Conservation (phyloP, 1,284 basidiomycete species). For the Heterobasidion occidentale region DNA sequence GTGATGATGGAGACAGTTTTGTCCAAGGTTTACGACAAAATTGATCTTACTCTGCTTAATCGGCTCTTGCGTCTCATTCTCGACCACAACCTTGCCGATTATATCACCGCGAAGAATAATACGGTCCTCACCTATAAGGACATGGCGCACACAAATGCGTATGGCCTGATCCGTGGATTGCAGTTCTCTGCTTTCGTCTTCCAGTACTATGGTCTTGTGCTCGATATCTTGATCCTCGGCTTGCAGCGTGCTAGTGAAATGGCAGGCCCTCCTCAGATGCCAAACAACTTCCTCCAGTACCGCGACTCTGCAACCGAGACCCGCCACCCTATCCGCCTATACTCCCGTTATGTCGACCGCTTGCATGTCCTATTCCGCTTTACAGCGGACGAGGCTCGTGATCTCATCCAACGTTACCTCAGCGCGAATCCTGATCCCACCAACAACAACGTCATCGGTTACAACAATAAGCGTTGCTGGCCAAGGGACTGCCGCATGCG, state of each 20-base stretch:
- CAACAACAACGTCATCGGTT: constrained; percentile 98
- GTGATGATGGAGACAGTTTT: constrained; percentile 97
- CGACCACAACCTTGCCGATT: constrained; percentile 96
- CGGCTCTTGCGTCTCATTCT: constrained; percentile 89
- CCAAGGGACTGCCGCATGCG: constrained; percentile 98
- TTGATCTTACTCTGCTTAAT: constrained; percentile 91
- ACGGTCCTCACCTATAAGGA: constrained; percentile 91
- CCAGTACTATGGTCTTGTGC: constrained; percentile 90
- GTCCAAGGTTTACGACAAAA: constrained; percentile 96
- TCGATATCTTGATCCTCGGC: constrained; percentile 90
- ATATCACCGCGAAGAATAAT: constrained; percentile 98
- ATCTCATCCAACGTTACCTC: constrained; percentile 96
- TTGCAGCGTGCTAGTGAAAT: constrained; percentile 93
- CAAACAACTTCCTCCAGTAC: constrained; percentile 95
- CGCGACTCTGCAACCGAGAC: constrained; percentile 91
- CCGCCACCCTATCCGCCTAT: constrained; percentile 89
- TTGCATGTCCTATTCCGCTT: constrained; percentile 97
- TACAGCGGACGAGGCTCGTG: constrained; percentile 95
- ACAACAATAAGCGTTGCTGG: constrained; percentile 99
- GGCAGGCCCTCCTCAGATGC: constrained; percentile 92
- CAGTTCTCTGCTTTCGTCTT: constrained; percentile 97
- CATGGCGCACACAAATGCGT: constrained; percentile 90
- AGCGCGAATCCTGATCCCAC: constrained; percentile 97
- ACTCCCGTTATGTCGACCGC: constrained; percentile 91
- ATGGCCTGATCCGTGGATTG: constrained; percentile 88